phyloP scores from a whole-genome alignment of 176 grass and related monocot genomes.

The Alloteropsis semialata region DNA sequence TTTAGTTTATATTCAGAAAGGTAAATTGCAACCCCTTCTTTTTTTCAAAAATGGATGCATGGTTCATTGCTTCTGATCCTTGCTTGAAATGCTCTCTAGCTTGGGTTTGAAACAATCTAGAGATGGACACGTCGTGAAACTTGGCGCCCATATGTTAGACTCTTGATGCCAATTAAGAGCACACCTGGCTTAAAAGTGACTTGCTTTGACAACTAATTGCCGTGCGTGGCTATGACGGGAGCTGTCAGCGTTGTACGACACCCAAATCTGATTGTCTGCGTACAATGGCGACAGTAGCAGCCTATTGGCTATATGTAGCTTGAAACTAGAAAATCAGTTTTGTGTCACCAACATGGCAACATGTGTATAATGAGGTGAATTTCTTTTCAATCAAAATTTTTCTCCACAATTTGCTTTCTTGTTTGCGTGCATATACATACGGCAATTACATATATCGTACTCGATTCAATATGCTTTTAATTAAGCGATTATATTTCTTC shows the following conservation, averaged over 20 bases:
- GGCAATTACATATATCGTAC: no score
- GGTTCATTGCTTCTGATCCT: conserved; percentile 17
- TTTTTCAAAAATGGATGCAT: background rate
- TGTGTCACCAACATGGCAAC: background rate
- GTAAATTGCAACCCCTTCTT: background rate
- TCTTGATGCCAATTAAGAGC: conserved; percentile 14
- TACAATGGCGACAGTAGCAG: conserved; percentile 17
- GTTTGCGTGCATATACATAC: no score
- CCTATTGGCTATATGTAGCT: background rate
- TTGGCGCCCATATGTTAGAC: background rate
- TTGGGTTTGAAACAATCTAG: conserved; percentile 1
- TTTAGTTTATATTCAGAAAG: conserved; percentile 18
- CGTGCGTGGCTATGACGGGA: background rate
- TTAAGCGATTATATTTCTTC: background rate
- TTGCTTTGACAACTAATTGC: conserved; percentile 20
- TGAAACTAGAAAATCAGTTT: background rate
- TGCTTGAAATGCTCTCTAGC: background rate
- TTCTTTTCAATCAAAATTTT: no score
- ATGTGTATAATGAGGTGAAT: background rate
- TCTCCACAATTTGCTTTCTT: no score
- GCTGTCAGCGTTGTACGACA: background rate
- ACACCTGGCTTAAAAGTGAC: conserved; percentile 32
- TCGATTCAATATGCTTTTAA: background rate
- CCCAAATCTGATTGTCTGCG: conserved; percentile 25
- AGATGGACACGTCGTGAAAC: conserved; percentile 28